These are phyloP conservation scores for Gaeumannomyces sp. DNA, from an alignment of 2,329 filamentous ascomycete genomes.

Conservation along the genomic window DNA sequence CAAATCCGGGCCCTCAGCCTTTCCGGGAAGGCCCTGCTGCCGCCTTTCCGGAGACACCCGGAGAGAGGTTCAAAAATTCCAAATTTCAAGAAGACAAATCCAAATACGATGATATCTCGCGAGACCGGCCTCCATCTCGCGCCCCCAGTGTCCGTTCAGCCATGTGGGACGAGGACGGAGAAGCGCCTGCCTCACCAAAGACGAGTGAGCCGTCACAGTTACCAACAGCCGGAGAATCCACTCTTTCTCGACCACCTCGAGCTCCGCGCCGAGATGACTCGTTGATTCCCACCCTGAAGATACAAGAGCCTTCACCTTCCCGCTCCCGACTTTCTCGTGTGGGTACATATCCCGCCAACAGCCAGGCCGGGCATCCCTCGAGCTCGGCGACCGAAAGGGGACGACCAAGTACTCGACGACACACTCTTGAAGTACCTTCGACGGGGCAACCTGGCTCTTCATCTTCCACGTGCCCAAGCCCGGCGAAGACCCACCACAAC, in stretches of 20 bases:
- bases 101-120: neutral
- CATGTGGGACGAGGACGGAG: neutral
- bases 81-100: neutral
- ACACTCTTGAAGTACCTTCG: neutral
- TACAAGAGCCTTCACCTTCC: neutral
- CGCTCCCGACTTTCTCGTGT: neutral
- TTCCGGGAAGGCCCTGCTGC: slow-evolving; percentile 39
- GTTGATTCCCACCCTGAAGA: neutral
- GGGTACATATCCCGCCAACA: neutral
- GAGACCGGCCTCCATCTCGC: neutral
- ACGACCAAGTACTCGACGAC: neutral
- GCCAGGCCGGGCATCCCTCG: neutral
- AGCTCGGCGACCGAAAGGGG: neutral
- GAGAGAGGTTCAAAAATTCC: slow-evolving; percentile 2
- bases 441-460: neutral
- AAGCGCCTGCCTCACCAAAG: neutral
- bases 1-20: slow-evolving; percentile 37
- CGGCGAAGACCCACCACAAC: neutral
- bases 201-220: too few relatives aligned
- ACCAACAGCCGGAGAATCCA: neutral
- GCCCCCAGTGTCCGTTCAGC: neutral
- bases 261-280: too few relatives aligned
- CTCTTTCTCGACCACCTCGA: neutral
- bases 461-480: neutral
- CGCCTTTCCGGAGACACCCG: slow-evolving; percentile 40